These are phyloP conservation scores for Setomelanomma holmii DNA, from an alignment of 2,329 filamentous ascomycete species.

Conservation along the genomic window DNA sequence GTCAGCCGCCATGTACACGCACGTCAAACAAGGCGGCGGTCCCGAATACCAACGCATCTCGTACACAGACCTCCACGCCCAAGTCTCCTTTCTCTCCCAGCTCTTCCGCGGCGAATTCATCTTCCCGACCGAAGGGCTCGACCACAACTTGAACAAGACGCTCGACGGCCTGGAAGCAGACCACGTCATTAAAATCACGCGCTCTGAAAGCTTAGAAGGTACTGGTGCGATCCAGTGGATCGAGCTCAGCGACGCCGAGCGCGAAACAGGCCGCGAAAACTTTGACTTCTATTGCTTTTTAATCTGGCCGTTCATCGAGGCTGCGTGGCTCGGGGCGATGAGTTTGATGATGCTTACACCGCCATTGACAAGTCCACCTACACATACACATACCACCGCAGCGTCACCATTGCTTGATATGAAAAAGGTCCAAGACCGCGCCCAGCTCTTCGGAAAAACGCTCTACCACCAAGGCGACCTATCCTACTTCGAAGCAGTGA, in stretches of 20 bases:
- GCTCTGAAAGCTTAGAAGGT: constrained; percentile 45
- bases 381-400: too few relatives aligned
- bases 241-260: constrained; percentile 78
- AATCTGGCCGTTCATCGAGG: constrained; percentile 98
- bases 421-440: constrained; percentile 78
- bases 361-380: too few relatives aligned
- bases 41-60: constrained; percentile 79
- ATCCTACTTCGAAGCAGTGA: constrained; percentile 96
- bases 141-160: constrained; percentile 80
- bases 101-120: constrained; percentile 98
- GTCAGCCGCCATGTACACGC: constrained; percentile 87
- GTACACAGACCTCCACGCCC: constrained; percentile 74
- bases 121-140: constrained; percentile 85
- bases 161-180: constrained; percentile 79
- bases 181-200: constrained; percentile 73
- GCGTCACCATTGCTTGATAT: constrained; percentile 84
- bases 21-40: constrained; percentile 89
- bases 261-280: constrained; percentile 83
- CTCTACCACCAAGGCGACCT: constrained; percentile 97
- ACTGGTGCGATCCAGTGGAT: constrained; percentile 66
- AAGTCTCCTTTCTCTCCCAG: constrained; percentile 86
- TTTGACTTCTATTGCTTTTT: constrained; percentile 99
- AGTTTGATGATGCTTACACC: constrained; percentile 87
- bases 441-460: constrained; percentile 89
- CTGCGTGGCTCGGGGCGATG: constrained; percentile 88